phyloP scores from a whole-genome alignment of 2,329 filamentous ascomycete species.

The Claviceps sp. region DNA sequence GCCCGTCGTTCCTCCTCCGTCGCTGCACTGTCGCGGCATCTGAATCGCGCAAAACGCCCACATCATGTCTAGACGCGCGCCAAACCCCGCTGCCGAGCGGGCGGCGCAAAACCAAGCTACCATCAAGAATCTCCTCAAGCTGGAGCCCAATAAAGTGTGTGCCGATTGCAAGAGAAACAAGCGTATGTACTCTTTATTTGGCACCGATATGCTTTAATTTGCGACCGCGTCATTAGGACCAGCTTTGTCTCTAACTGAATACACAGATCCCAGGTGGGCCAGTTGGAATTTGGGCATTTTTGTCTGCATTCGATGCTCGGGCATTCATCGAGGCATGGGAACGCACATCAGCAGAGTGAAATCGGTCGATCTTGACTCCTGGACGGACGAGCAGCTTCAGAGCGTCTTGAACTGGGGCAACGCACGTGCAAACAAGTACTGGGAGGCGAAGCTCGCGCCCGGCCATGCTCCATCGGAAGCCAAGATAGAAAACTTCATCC shows the following conservation, averaged over 20 bases:
- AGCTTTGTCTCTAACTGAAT: background rate
- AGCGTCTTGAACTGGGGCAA: slow-evolving; percentile 95
- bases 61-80: slow-evolving; percentile 63
- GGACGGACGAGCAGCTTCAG: slow-evolving; percentile 95
- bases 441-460: slow-evolving; percentile 85
- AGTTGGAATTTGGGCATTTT: slow-evolving; percentile 98
- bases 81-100: slow-evolving; percentile 69
- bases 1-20: slow-evolving; percentile 4
- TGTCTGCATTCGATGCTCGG: slow-evolving; percentile 94
- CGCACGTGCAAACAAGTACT: slow-evolving; percentile 92
- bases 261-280: slow-evolving; percentile 86
- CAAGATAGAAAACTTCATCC: slow-evolving; percentile 99
- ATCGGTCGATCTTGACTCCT: slow-evolving; percentile 92
- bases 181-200: slow-evolving; percentile 41
- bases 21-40: slow-evolving; percentile 3
- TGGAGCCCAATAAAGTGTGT: slow-evolving; percentile 92
- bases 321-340: slow-evolving; percentile 96
- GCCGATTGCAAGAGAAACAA: slow-evolving; percentile 99
- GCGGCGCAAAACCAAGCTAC: slow-evolving; percentile 87
- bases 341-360: slow-evolving; percentile 98
- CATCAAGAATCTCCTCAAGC: slow-evolving; percentile 86
- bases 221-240: slow-evolving; percentile 1
- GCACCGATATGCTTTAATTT: background rate
- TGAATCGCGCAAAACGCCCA: slow-evolving; percentile 7
- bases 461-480: slow-evolving; percentile 89